Base-by-base conservation (phyloP, 2,329 filamentous ascomycete genomes). In the Akanthomyces dipterigenus region DNA sequence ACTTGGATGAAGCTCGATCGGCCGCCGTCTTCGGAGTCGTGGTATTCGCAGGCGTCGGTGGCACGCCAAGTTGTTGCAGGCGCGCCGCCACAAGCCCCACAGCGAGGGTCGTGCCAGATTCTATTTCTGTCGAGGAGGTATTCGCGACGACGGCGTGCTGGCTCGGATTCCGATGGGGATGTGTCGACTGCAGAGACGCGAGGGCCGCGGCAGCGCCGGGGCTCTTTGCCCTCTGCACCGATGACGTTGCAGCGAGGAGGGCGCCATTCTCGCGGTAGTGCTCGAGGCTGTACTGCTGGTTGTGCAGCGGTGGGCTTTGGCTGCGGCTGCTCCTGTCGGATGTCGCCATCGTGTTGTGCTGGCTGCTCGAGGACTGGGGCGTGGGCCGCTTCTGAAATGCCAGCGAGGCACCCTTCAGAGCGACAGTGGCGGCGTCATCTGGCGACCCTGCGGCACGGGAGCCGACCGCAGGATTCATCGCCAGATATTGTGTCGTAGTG, bases 381-480 rank as follows among this genome's bases (percentile, higher is more conserved):
- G 53, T 45, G n/a, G 49, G 53, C 36, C 69, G 72, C 53, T 77
- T 78, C 64, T 76, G 74, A 64, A 85, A 86, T 22, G 83, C 83
- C 28, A 85, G 75, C 12, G 79, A 80, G 11, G 83, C 83, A 57
- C 83, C 83, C 62, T 75, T 77, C 61, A 85, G 72, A 55, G 82
- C 81, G 8, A 77, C 72, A 54, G 80, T 80, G 16, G 78, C 71
- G 70, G 70, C 69, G 65, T 72, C 69, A 64, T 75, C 69, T 58
- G 70, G 69, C 58, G 70, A 68, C 59, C 69, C 72, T 61, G 66
- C 64, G 60, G 66, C 64, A 36, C 70, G 69, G 49, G 65, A 64
- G 43, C 63, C 60, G 55, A 67, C 71, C 68, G 70, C 70, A 66
- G 70, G 67, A 69, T 69, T 71, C 73, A 76, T 76, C 67, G 65